Base-by-base conservation (phyloP, 257 asterid species). In the Penstemon davidsonii region DNA sequence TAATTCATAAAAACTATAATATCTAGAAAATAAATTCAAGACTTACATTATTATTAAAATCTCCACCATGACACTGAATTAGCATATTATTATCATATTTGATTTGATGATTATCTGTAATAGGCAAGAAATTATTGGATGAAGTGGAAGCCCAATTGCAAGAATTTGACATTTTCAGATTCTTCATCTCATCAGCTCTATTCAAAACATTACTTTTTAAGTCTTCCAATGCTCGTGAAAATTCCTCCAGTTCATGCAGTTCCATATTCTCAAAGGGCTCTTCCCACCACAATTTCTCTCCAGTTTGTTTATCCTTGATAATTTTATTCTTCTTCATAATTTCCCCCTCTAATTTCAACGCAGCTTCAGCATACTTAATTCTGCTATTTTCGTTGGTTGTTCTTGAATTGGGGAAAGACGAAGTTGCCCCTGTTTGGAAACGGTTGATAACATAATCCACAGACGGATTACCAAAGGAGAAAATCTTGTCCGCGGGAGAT, bases 281-380 rank as follows among this genome's bases (percentile, higher is more conserved):
- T 25, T 81, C 68, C 86, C 83, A 81, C 86, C 86, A 81, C 5
- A 3, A 36, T 15, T 4, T 67, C n/a, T 47, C 53, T 51, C 57
- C 54, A 25, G 55, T 13, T 3, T 11, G 11, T 40, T 40, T 47
- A 2, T 3, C 44, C 62, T 79, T 25, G 33, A 25, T 25, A 25
- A 25, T 25, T 25, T 25, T 25, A 5, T 37, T 6, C 15, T 54
- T 65, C 46, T 38, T 51, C 38, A 40, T 3, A 18, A 42, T 58
- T 4, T 76, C 77, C 5, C 25, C 44, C 70, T 66, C 62, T 4
- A 76, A 4, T 68, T 55, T 69, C 42, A 60, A 55, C 5, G 47
- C 63, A 7, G 73, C 73, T 0, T 67, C 68, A 0, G 38, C 67
- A 37, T 77, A 81, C 7, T 64, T 52, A 47, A 10, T 13, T 39